These are phyloP conservation scores for Ganoderma resinaceum DNA, from an alignment of 1,284 basidiomycete genomes.

Conservation along the genomic window DNA sequence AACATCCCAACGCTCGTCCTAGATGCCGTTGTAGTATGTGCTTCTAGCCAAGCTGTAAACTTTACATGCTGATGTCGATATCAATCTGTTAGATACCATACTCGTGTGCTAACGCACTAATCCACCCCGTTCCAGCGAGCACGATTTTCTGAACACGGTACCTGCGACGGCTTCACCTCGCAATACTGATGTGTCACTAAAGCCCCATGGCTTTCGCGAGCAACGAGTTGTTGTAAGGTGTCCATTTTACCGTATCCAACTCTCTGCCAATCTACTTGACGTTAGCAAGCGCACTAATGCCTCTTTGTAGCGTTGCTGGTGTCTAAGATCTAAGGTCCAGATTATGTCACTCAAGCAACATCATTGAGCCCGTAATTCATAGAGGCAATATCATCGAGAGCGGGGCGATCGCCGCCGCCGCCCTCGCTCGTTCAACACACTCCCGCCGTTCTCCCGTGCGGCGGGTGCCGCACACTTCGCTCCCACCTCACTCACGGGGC, in stretches of 20 bases:
- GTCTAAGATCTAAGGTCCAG: not conserved
- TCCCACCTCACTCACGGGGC: not conserved
- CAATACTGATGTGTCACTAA: too few species aligned
- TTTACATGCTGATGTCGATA: not conserved
- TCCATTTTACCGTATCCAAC: not conserved
- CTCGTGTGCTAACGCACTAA: not conserved
- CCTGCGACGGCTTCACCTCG: too few species aligned
- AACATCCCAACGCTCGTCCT: not conserved
- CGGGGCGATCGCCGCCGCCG: too few species aligned
- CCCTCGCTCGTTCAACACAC: not conserved
- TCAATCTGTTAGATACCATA: not conserved
- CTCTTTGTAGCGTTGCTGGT: not conserved
- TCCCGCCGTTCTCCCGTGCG: not conserved
- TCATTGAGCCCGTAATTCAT: not conserved
- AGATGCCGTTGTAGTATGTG: not conserved
- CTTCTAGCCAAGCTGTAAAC: not conserved
- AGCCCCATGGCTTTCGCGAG: not conserved
- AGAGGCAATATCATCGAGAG: not conserved
- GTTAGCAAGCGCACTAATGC: not conserved
- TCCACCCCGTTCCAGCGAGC: too few species aligned
- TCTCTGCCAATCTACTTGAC: not conserved
- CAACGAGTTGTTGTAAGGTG: not conserved
- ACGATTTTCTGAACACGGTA: not conserved
- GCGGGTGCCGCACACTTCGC: not conserved
- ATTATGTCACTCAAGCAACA: not conserved